Evolutionary conservation across 2,329 filamentous ascomycete species (phyloP).

Genomic region (Microdochium paspali): DNA sequence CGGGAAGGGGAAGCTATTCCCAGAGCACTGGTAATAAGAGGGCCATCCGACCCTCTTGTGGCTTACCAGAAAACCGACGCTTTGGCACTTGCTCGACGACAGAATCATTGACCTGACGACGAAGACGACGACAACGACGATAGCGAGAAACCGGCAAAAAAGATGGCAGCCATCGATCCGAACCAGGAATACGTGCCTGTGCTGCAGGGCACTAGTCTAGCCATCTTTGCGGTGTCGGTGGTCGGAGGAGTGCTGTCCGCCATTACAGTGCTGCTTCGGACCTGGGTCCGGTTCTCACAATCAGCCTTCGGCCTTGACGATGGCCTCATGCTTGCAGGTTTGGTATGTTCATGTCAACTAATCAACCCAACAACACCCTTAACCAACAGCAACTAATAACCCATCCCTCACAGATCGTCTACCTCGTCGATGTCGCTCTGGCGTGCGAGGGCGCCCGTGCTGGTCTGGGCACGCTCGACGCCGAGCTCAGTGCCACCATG

Average conservation of each 20-base stretch:
- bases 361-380: too few relatives aligned
- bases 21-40: too few relatives aligned
- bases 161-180: background rate
- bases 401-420: slow-evolving; percentile 2
- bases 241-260: slow-evolving; percentile 8
- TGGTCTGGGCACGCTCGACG: slow-evolving; percentile 9
- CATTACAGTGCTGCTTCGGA: slow-evolving; percentile 8
- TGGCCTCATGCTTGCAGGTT: slow-evolving; percentile 2
- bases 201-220: background rate
- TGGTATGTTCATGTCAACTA: too few relatives aligned
- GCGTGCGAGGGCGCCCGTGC: slow-evolving; percentile 9
- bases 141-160: background rate
- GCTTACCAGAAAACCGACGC: too few relatives aligned
- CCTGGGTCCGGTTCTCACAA: slow-evolving; percentile 4
- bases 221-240: slow-evolving; percentile 6
- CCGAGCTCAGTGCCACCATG: slow-evolving; percentile 6
- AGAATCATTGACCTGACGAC: too few relatives aligned
- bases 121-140: too few relatives aligned
- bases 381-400: too few relatives aligned
- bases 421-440: slow-evolving; percentile 8
- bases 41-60: too few relatives aligned
- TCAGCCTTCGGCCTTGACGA: slow-evolving; percentile 3
- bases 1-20: too few relatives aligned
- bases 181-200: background rate
- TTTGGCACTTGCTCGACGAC: too few relatives aligned